These are phyloP conservation scores for Leccinum pachyderme DNA, from an alignment of 1,284 basidiomycete species.

Conservation along the genomic window DNA sequence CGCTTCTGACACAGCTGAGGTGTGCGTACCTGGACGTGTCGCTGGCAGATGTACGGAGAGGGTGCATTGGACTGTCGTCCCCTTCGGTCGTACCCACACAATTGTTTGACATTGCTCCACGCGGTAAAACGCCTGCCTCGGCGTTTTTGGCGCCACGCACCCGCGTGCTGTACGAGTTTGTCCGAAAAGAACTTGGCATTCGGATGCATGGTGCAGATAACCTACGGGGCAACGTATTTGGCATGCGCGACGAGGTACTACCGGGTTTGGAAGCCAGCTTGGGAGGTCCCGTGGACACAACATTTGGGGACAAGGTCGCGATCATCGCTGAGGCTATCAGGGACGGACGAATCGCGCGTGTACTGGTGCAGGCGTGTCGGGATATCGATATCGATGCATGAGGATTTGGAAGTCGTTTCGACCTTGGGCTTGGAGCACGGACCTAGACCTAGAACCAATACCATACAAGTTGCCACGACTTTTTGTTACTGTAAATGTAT, in stretches of 20 bases:
- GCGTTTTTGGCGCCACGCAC: constrained; percentile 59
- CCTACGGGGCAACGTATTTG: constrained; percentile 31
- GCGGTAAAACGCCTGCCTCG: constrained; percentile 53
- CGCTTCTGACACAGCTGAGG: constrained; percentile 27
- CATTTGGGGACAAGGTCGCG: constrained; percentile 64
- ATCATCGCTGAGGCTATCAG: constrained; percentile 72
- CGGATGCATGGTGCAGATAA: constrained; percentile 77
- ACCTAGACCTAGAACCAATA: not conserved
- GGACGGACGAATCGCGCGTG: constrained; percentile 66
- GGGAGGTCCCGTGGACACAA: constrained; percentile 40
- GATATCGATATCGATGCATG: constrained; percentile 21
- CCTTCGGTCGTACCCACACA: not conserved
- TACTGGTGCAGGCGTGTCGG: constrained; percentile 53
- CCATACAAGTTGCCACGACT: not conserved
- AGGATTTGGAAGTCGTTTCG: not conserved
- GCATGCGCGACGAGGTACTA: constrained; percentile 19
- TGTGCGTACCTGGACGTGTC: constrained; percentile 30
- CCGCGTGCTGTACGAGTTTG: constrained; percentile 65
- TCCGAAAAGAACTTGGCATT: constrained; percentile 63
- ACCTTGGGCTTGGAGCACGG: not conserved
- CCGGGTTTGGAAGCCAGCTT: constrained; percentile 10
- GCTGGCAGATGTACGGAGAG: constrained; percentile 25
- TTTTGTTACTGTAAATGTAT: not conserved
- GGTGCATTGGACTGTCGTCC: constrained; percentile 4
- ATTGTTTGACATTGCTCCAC: constrained; percentile 22